Evolutionary conservation across 2,329 filamentous ascomycete genomes (phyloP).

Genomic region (Fusarium brevicatenulatum): DNA sequence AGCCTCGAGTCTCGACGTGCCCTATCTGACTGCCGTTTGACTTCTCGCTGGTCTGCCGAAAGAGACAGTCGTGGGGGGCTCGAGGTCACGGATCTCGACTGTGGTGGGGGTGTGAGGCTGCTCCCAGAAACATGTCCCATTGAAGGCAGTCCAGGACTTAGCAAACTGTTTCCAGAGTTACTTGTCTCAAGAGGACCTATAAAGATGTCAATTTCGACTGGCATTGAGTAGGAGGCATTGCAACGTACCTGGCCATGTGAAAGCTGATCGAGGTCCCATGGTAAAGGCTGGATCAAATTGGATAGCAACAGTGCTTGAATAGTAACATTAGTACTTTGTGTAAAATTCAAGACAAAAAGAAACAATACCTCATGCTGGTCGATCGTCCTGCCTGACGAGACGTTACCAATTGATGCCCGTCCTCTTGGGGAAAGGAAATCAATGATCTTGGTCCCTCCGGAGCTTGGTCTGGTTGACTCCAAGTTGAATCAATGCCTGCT

Average conservation of each 20-base stretch:
- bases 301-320: slow-evolving; percentile 58
- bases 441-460: slow-evolving; percentile 32
- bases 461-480: slow-evolving; percentile 36
- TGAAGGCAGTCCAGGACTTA: slow-evolving; percentile 59
- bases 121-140: slow-evolving; percentile 59
- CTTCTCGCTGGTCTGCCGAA: slow-evolving; percentile 68
- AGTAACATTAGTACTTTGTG: slow-evolving; percentile 18
- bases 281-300: slow-evolving; percentile 62
- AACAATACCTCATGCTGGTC: slow-evolving; percentile 40
- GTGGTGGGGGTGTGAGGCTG: slow-evolving; percentile 61
- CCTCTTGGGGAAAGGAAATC: slow-evolving; percentile 29
- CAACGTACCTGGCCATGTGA: slow-evolving; percentile 60
- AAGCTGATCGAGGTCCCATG: slow-evolving; percentile 62
- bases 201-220: slow-evolving; percentile 1
- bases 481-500: slow-evolving; percentile 35
- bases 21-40: slow-evolving; percentile 70
- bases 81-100: slow-evolving; percentile 63
- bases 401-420: slow-evolving; percentile 24
- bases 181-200: slow-evolving; percentile 51
- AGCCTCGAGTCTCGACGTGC: slow-evolving; percentile 68
- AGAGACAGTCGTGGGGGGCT: slow-evolving; percentile 66
- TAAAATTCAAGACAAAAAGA: neutral
- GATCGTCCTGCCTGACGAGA: slow-evolving; percentile 26
- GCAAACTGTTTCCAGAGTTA: slow-evolving; percentile 47
- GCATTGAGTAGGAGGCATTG: neutral